phyloP scores from a whole-genome alignment of 768 basidiomycete species.

The Astraeus odoratus region DNA sequence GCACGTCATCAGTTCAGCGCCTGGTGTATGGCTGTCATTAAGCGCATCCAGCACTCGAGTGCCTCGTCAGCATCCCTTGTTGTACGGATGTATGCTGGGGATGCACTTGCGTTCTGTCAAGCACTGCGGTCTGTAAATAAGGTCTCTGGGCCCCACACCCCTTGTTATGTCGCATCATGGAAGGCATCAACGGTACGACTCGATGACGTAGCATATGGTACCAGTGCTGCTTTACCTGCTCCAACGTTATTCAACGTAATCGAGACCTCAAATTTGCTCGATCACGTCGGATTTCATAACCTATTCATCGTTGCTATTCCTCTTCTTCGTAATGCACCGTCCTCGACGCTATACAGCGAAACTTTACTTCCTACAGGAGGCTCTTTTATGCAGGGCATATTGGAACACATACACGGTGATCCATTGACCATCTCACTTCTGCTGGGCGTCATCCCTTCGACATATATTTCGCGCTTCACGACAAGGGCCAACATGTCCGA shows the following conservation, averaged over 20 bases:
- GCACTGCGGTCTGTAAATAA: slow-evolving; percentile 13
- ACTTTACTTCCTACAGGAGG: slow-evolving; percentile 12
- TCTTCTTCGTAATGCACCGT: slow-evolving; percentile 18
- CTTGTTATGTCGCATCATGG: slow-evolving; percentile 19
- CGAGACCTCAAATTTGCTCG: slow-evolving; percentile 27
- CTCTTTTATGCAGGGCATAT: slow-evolving; percentile 8
- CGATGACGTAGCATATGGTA: slow-evolving; percentile 17
- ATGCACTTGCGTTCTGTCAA: slow-evolving; percentile 22
- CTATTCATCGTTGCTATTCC: slow-evolving; percentile 17
- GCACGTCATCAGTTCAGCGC: slow-evolving; percentile 18
- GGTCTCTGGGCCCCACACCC: slow-evolving; percentile 8
- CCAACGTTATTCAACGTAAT: slow-evolving; percentile 27
- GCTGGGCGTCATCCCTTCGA: slow-evolving; percentile 19
- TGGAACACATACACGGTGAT: slow-evolving; percentile 23
- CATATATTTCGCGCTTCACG: slow-evolving; percentile 21
- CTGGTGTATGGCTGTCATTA: slow-evolving; percentile 20
- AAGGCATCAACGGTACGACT: slow-evolving; percentile 16
- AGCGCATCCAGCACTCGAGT: slow-evolving; percentile 7
- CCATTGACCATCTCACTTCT: slow-evolving; percentile 21
- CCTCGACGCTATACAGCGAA: slow-evolving; percentile 25
- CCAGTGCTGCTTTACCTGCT: slow-evolving; percentile 9
- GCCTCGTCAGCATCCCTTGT: slow-evolving; percentile 6
- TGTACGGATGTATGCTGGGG: slow-evolving; percentile 25
- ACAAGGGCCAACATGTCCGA: slow-evolving; percentile 23
- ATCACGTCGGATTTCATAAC: slow-evolving; percentile 26